Evolutionary conservation across 2,329 filamentous ascomycete genomes (phyloP), one percentile per base, ranked within the genome.

Genomic region (Coccinonectria pachysandricola): DNA sequence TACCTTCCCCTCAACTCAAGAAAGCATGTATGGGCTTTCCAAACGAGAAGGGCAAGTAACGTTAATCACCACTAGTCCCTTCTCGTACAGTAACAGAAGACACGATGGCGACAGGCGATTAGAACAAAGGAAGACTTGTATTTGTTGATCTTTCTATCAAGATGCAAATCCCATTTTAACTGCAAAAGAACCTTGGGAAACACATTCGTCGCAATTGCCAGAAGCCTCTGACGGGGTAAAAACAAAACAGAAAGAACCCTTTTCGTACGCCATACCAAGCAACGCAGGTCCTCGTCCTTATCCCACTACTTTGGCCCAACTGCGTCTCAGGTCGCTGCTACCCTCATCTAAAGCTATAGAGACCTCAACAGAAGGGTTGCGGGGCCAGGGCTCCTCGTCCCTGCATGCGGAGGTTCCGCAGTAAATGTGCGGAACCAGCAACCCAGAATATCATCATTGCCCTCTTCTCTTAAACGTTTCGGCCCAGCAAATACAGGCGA

Each of bases 241-340:
- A 24, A 32, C 33, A 31, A 45, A 39, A 40, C 15, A 39, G 21
- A 34, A 30, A 43, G 36, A 30, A 30, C 29, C 30, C 25, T 51
- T 60, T 56, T 57, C 39, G 36, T 57, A 62, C 63, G 63, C 64
- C 61, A 49, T 51, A n/a, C 49, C 45, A 65, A 64, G 62, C 63
- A 65, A 62, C 59, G 53, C 49, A 60, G 56, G 57, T 54, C 55
- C 47, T 57, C 45, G 47, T 57, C 59, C 61, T 59, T 52, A 65
- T 64, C 65, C 66, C 56, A 60, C 60, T 31, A 30, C 32, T 59
- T 52, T 31, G 23, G 21, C 27, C 24, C n/a, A 33, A 22, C 35
- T 37, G 35, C 36, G 33, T 26, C 24, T 26, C 39, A 30, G 21
- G 24, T 35, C 30, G 33, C 30, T 29, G 17, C n/a, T 19, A 19